These are phyloP conservation scores for Verticillium zaregamsianum DNA, from an alignment of 2,329 filamentous ascomycete species.

Conservation along the genomic window DNA sequence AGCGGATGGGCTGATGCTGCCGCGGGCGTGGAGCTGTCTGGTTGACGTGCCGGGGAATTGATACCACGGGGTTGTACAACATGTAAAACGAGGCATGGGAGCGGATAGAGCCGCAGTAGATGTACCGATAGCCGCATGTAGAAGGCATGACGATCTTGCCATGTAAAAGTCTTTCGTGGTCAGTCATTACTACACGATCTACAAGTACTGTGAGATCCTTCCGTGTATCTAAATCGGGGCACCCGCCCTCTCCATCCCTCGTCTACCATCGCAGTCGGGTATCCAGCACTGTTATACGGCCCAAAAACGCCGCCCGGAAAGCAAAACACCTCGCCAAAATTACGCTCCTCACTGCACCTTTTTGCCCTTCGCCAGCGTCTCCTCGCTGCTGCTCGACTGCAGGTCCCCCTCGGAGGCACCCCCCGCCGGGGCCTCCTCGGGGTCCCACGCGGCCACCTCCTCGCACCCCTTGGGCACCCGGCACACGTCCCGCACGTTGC, in stretches of 20 bases:
- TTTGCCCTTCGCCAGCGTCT: not conserved
- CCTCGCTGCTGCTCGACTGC: slow-evolving; percentile 1
- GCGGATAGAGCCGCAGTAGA: too few species aligned
- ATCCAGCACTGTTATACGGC: too few species aligned
- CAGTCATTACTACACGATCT: too few species aligned
- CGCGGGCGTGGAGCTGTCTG: not conserved
- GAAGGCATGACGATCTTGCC: too few species aligned
- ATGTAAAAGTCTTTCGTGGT: too few species aligned
- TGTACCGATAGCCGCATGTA: too few species aligned
- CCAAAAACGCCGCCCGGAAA: not conserved
- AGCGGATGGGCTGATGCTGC: slow-evolving; percentile 59
- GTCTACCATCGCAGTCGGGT: too few species aligned
- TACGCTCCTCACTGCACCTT: not conserved
- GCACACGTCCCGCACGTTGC: slow-evolving; percentile 51
- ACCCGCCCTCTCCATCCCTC: too few species aligned
- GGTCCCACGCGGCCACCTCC: slow-evolving; percentile 36
- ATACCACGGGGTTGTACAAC: not conserved
- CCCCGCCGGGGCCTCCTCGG: not conserved
- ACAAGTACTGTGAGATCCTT: too few species aligned
- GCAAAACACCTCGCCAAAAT: not conserved
- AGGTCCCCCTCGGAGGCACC: not conserved
- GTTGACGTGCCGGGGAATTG: not conserved
- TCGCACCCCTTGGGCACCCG: slow-evolving; percentile 63
- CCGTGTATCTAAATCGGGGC: too few species aligned
- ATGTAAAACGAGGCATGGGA: too few species aligned